Evolutionary conservation across 108 stramenopile species (phyloP).

Genomic region (Nannochloropsis salina): DNA sequence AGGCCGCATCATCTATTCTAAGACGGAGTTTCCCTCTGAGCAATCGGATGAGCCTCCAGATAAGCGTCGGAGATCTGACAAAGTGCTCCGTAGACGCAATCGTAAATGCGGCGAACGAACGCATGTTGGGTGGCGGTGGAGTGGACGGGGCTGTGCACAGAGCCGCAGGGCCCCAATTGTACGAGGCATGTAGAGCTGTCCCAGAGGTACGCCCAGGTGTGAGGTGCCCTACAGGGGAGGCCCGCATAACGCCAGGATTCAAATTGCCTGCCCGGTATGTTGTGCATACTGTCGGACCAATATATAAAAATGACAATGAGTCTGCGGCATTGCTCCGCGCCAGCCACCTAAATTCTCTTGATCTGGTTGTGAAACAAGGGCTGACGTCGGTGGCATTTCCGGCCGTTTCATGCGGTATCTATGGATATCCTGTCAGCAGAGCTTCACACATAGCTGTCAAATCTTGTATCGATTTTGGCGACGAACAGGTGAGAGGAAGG

Average conservation of each 20-base stretch:
- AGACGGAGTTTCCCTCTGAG: not conserved
- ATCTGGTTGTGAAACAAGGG: slow-evolving; percentile 24
- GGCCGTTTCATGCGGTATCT: slow-evolving; percentile 45
- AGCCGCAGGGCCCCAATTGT: slow-evolving; percentile 31
- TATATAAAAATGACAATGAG: slow-evolving; percentile 19
- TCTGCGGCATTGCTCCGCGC: slow-evolving; percentile 36
- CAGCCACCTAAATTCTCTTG: slow-evolving; percentile 29
- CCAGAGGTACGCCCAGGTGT: slow-evolving; percentile 5
- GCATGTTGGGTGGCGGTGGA: slow-evolving; percentile 40
- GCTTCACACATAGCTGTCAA: slow-evolving; percentile 27
- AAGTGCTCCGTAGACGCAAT: slow-evolving; percentile 29
- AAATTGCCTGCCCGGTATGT: slow-evolving; percentile 26
- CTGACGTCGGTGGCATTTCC: slow-evolving; percentile 38
- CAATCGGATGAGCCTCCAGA: not conserved
- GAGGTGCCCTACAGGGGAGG: slow-evolving; percentile 40
- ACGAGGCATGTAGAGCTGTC: not conserved
- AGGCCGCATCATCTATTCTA: not conserved
- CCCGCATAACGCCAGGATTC: slow-evolving; percentile 38
- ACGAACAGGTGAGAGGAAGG: not conserved
- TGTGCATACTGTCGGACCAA: slow-evolving; percentile 38
- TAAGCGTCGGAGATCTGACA: slow-evolving; percentile 27
- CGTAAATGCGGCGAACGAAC: slow-evolving; percentile 42
- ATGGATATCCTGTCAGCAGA: slow-evolving; percentile 28
- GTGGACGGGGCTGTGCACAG: slow-evolving; percentile 39
- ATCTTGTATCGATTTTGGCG: not conserved